phyloP scores from a whole-genome alignment of 2,329 filamentous ascomycete genomes.

The Aspergillus sp. region DNA sequence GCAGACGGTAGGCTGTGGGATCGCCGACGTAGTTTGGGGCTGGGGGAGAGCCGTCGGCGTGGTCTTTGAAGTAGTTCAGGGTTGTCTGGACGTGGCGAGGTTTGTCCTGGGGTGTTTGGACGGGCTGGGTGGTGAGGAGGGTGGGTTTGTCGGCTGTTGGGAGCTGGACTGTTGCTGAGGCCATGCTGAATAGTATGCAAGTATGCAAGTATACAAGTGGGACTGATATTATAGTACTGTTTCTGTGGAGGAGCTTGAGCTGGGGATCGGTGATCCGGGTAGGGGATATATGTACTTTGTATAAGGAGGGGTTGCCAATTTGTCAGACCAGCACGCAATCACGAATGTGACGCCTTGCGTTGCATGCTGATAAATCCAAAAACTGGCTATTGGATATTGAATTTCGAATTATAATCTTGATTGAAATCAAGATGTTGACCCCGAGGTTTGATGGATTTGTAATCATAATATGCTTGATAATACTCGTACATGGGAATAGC shows the following conservation, averaged over 20 bases:
- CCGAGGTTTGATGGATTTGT: not conserved
- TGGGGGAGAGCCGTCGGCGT: conserved; percentile 45
- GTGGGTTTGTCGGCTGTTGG: conserved; percentile 11
- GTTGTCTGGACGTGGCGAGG: conserved; percentile 42
- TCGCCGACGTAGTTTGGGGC: conserved; percentile 35
- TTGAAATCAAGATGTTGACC: not conserved
- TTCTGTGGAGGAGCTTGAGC: not conserved
- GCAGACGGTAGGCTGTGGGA: conserved; percentile 41
- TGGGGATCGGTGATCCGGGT: not conserved
- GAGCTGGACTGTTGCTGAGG: conserved; percentile 30
- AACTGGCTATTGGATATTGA: not conserved
- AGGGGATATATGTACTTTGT: not conserved
- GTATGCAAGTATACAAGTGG: not conserved
- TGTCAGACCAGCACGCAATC: conserved; percentile 38
- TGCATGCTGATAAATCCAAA: conserved; percentile 32
- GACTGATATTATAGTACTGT: not conserved
- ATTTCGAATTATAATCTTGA: no score
- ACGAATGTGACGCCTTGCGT: conserved; percentile 13
- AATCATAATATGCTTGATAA: not conserved
- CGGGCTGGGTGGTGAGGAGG: conserved; percentile 14
- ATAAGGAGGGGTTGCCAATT: conserved; percentile 19
- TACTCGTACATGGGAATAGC: no score
- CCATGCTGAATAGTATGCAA: conserved; percentile 20
- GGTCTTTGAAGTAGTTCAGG: conserved; percentile 49
- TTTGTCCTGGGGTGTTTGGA: conserved; percentile 16